These are phyloP conservation scores for Nemania abortiva DNA, from an alignment of 2,329 filamentous ascomycete genomes.

Conservation along the genomic window DNA sequence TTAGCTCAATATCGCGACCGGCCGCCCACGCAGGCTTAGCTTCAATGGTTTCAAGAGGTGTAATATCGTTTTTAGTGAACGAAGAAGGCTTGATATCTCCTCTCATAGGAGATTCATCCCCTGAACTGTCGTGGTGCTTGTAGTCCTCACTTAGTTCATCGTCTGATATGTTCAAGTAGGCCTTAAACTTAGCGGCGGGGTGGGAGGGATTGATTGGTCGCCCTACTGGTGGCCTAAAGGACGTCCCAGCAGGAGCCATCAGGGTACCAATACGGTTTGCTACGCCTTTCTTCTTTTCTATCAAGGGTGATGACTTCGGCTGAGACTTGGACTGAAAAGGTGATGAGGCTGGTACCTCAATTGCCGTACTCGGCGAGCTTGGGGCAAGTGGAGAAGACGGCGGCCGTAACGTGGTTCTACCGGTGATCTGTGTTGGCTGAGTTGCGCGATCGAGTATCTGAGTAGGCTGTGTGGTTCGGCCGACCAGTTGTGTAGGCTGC, in stretches of 20 bases:
- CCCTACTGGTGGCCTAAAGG: conserved; percentile 66
- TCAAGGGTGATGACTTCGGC: conserved; percentile 33
- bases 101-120: conserved; percentile 49
- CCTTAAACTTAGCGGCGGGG: conserved; percentile 49
- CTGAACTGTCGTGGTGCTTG: conserved; percentile 51
- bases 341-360: conserved; percentile 93
- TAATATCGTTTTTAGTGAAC: conserved; percentile 46
- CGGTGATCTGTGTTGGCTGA: conserved; percentile 58
- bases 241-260: conserved; percentile 82
- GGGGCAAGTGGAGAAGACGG: conserved; percentile 52
- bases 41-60: conserved; percentile 32
- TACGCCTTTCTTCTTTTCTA: conserved; percentile 35
- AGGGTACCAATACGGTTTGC: conserved; percentile 64
- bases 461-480: conserved; percentile 57
- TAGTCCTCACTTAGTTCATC: conserved; percentile 52
- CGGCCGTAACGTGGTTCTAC: conserved; percentile 53
- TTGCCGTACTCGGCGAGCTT: conserved; percentile 58
- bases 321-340: conserved; percentile 68
- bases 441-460: conserved; percentile 53
- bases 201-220: conserved; percentile 52
- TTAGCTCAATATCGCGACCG: conserved; percentile 45
- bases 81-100: conserved; percentile 52
- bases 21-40: conserved; percentile 29
- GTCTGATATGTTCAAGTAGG: conserved; percentile 51
- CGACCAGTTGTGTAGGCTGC: conserved; percentile 72